Conservation (phyloP, 2,329 filamentous ascomycete species). For the Diaporthe helianthi region DNA sequence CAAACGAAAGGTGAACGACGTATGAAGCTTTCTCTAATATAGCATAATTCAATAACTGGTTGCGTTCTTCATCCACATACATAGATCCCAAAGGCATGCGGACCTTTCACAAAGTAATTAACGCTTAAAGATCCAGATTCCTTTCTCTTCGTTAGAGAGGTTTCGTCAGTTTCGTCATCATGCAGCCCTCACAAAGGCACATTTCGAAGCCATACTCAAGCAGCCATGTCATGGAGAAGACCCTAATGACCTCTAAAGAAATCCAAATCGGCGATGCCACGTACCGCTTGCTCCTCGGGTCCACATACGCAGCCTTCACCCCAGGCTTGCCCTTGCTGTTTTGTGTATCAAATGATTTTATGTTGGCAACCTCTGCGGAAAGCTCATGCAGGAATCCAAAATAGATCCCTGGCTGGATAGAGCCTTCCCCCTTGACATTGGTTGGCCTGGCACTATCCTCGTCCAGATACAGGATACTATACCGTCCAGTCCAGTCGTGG, state of each 20-base stretch:
- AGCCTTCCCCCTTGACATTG: not conserved
- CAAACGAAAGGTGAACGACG: too few relatives aligned
- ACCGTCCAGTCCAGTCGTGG: not conserved
- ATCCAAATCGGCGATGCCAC: not conserved
- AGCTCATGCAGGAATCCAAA: not conserved
- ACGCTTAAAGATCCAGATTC: too few relatives aligned
- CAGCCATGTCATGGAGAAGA: not conserved
- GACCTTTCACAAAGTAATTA: too few relatives aligned
- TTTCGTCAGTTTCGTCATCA: too few relatives aligned
- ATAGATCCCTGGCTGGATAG: slow-evolving; percentile 1
- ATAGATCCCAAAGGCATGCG: too few relatives aligned
- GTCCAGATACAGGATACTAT: not conserved
- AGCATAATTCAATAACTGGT: too few relatives aligned
- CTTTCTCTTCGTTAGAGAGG: too few relatives aligned
- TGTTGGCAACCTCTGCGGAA: not conserved
- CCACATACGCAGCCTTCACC: not conserved
- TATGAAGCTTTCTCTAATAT: too few relatives aligned
- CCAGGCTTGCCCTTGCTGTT: not conserved
- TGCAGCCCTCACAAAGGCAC: too few relatives aligned
- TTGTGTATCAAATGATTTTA: not conserved
- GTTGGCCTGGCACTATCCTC: not conserved
- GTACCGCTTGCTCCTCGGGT: not conserved
- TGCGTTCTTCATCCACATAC: too few relatives aligned
- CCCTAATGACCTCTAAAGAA: not conserved
- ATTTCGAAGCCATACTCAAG: too few relatives aligned